Conservation (phyloP, 345 rosid genomes). For the Hibiscus syriacus region DNA sequence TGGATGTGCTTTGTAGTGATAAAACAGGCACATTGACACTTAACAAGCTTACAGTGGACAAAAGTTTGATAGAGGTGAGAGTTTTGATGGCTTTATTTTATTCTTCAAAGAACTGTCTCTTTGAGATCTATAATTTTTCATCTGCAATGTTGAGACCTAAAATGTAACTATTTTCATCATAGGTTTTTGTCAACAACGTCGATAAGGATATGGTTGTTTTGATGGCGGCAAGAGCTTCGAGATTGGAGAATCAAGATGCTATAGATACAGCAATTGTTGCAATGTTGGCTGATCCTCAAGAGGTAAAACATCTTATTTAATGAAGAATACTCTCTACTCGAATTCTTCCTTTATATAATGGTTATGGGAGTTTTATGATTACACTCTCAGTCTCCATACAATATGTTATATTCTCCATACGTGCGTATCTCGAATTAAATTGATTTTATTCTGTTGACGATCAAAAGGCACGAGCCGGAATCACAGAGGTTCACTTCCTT, state of each 20-base stretch:
- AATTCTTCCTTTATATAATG: neutral
- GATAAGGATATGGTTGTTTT: conserved; percentile 67
- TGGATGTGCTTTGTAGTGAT: conserved; percentile 96
- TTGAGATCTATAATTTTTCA: neutral
- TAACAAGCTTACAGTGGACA: conserved; percentile 86
- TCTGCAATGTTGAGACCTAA: neutral
- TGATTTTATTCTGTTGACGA: conserved; percentile 4
- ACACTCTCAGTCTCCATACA: too few relatives aligned
- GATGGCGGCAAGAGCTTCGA: conserved; percentile 92
- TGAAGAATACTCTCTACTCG: too few relatives aligned
- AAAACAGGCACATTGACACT: conserved; percentile 91
- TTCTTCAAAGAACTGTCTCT: too few relatives aligned
- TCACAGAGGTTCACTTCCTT: conserved; percentile 86
- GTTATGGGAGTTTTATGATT: too few relatives aligned
- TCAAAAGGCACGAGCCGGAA: conserved; percentile 77
- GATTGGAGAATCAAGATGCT: conserved; percentile 93
- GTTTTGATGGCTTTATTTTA: too few relatives aligned
- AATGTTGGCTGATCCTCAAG: conserved; percentile 82
- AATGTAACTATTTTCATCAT: conserved; percentile 11
- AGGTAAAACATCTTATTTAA: conserved; percentile 24
- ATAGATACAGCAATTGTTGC: conserved; percentile 85
- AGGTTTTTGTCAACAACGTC: conserved; percentile 56
- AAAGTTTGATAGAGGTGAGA: conserved; percentile 71
- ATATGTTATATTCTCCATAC: too few relatives aligned
- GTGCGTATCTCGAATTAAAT: too few relatives aligned